Conservation (phyloP, 345 rosid genomes). For the Rhodomyrtus tomentosa region DNA sequence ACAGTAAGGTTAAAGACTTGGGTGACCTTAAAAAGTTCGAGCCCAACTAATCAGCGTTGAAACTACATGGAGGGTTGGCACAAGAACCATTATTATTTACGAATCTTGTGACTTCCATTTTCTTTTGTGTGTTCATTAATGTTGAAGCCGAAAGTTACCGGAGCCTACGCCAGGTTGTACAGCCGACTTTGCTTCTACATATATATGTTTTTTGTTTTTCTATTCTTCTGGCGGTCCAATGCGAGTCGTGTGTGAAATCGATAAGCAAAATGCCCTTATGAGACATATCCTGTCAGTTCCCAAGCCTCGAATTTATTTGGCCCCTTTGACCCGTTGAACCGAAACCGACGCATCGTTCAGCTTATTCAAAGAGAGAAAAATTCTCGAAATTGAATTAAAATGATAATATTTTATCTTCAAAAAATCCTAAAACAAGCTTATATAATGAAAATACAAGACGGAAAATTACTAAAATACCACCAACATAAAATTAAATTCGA, state of each 20-base stretch:
- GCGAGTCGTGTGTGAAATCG: background rate
- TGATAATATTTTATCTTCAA: too few species aligned
- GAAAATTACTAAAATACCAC: too few species aligned
- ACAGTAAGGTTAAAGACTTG: background rate
- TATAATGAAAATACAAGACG: too few species aligned
- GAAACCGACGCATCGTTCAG: too few species aligned
- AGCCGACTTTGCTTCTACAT: background rate
- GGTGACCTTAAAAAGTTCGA: background rate
- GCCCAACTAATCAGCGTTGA: background rate
- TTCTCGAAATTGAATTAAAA: too few species aligned
- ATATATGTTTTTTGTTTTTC: too few species aligned
- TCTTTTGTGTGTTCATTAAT: background rate
- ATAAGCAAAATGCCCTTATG: background rate
- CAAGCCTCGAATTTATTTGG: background rate
- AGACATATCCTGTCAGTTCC: background rate
- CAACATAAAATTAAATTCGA: too few species aligned
- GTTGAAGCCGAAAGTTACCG: background rate
- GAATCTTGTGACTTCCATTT: background rate
- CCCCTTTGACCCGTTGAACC: accelerated
- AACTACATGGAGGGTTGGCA: background rate
- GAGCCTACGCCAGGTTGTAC: background rate
- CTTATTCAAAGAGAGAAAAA: too few species aligned
- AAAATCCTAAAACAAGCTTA: too few species aligned
- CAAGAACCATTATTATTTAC: background rate
- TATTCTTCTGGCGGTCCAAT: background rate